Evolutionary conservation across 306 rosid species (phyloP).

Genomic region (Ormosia emarginata): DNA sequence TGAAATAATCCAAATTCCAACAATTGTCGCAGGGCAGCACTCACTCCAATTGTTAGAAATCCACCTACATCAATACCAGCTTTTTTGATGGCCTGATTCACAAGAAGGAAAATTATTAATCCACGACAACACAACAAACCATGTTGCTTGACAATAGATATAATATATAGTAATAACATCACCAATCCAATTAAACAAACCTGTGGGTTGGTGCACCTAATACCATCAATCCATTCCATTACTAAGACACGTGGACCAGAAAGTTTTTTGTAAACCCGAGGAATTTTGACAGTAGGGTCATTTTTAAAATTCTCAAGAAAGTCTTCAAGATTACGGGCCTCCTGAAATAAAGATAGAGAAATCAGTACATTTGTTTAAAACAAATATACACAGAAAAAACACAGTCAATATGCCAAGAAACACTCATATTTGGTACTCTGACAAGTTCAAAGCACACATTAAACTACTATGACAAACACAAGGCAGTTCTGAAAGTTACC

Average conservation of each 20-base stretch:
- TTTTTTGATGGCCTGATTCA: slow-evolving; percentile 76
- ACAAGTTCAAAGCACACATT: slow-evolving; percentile 7
- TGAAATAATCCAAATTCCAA: slow-evolving; percentile 97
- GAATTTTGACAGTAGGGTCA: slow-evolving; percentile 96
- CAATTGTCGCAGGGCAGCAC: slow-evolving; percentile 94
- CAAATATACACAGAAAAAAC: not conserved
- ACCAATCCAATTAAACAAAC: slow-evolving; percentile 42
- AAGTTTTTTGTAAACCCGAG: slow-evolving; percentile 74
- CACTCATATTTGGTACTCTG: not conserved
- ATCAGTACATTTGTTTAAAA: not conserved
- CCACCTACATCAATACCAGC: slow-evolving; percentile 89
- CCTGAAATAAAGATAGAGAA: slow-evolving; percentile 52
- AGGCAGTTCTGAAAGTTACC: slow-evolving; percentile 55
- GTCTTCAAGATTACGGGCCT: slow-evolving; percentile 95
- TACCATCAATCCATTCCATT: slow-evolving; percentile 99
- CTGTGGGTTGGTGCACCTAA: slow-evolving; percentile 94
- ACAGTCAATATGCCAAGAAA: not conserved
- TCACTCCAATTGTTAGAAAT: slow-evolving; percentile 90
- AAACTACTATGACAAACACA: slow-evolving; percentile 18
- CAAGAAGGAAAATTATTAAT: slow-evolving; percentile 26
- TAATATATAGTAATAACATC: slow-evolving; percentile 7
- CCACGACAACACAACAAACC: slow-evolving; percentile 10
- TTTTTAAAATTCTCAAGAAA: slow-evolving; percentile 86
- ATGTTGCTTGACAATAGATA: not conserved
- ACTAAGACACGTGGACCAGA: slow-evolving; percentile 88